Evolutionary conservation across 2,329 filamentous ascomycete species (phyloP).

Genomic region (Davidsoniella neocaledoniae): DNA sequence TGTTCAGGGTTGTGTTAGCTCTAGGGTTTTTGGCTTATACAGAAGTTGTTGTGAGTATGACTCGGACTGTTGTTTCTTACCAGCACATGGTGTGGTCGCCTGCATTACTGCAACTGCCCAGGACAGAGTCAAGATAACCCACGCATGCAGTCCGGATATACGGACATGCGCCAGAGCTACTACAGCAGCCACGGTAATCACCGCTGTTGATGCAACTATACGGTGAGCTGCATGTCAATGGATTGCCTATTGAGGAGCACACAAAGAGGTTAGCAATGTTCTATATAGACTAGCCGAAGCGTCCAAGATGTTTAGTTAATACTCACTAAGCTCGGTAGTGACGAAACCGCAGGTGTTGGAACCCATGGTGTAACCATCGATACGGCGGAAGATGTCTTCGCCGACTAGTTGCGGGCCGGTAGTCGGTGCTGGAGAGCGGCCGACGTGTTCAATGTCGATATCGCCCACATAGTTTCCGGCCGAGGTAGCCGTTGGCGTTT

Average conservation of each 20-base stretch:
- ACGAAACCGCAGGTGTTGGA: slow-evolving; percentile 20
- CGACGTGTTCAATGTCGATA: slow-evolving; percentile 15
- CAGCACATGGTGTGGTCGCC: slow-evolving; percentile 22
- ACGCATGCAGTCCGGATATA: slow-evolving; percentile 21
- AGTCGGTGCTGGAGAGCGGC: slow-evolving; percentile 19
- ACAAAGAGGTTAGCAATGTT: neutral
- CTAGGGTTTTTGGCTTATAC: neutral
- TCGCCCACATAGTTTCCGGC: neutral
- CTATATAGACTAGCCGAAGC: too few species aligned
- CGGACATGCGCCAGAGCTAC: slow-evolving; percentile 16
- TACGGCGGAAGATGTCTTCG: slow-evolving; percentile 18
- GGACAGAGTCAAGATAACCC: slow-evolving; percentile 17
- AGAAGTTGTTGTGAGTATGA: neutral
- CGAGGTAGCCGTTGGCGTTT: slow-evolving; percentile 16
- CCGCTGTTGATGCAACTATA: slow-evolving; percentile 18
- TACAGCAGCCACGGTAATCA: slow-evolving; percentile 20
- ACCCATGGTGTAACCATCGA: slow-evolving; percentile 18
- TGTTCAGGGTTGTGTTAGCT: slow-evolving; percentile 7
- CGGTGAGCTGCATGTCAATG: neutral
- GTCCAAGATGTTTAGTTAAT: neutral
- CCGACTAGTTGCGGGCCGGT: slow-evolving; percentile 17
- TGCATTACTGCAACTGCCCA: slow-evolving; percentile 16
- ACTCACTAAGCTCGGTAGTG: slow-evolving; percentile 18
- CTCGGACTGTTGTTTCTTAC: slow-evolving; percentile 14
- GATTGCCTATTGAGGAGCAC: neutral